Conservation (phyloP, 192 early-diverging fungal species). For the Coemansia javaensis region DNA sequence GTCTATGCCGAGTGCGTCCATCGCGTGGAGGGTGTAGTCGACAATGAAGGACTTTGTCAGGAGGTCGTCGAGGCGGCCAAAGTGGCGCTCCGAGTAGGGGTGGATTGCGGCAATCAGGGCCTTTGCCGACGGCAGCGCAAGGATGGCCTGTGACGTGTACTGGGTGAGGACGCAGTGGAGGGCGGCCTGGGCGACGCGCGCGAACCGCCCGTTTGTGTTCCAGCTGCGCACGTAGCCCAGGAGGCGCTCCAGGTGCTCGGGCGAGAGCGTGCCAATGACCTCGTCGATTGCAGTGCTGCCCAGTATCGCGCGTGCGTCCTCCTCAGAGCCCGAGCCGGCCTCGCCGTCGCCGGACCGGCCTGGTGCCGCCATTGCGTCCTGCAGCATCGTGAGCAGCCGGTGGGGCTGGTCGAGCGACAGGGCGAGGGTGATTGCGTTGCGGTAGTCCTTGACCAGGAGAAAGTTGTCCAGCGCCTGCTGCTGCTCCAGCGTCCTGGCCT, state of each 20-base stretch:
- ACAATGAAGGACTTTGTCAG: conserved; percentile 80
- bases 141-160: conserved; percentile 62
- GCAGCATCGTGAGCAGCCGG: conserved; percentile 70
- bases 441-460: conserved; percentile 82
- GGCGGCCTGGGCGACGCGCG: conserved; percentile 73
- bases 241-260: conserved; percentile 71
- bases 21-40: conserved; percentile 86
- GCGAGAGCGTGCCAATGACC: conserved; percentile 59
- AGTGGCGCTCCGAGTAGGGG: conserved; percentile 92
- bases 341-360: conserved; percentile 1
- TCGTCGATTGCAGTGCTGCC: conserved; percentile 59
- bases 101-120: conserved; percentile 78
- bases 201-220: conserved; percentile 89
- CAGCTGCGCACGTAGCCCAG: conserved; percentile 84
- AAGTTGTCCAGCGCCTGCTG: conserved; percentile 91
- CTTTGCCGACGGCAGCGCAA: conserved; percentile 74
- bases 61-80: conserved; percentile 69
- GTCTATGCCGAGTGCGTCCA: conserved; percentile 53
- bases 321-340: background rate
- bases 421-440: conserved; percentile 83
- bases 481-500: conserved; percentile 63
- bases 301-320: conserved; percentile 10
- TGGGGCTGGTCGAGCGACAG: conserved; percentile 87
- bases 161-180: conserved; percentile 70
- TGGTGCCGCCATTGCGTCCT: conserved; percentile 51